Percentiles rank a stretch among this genome's conserved stretches.
These are phyloP conservation scores for Chaetomium globosum DNA, from an alignment of 2,329 filamentous ascomycete species.

Conservation along the genomic window DNA sequence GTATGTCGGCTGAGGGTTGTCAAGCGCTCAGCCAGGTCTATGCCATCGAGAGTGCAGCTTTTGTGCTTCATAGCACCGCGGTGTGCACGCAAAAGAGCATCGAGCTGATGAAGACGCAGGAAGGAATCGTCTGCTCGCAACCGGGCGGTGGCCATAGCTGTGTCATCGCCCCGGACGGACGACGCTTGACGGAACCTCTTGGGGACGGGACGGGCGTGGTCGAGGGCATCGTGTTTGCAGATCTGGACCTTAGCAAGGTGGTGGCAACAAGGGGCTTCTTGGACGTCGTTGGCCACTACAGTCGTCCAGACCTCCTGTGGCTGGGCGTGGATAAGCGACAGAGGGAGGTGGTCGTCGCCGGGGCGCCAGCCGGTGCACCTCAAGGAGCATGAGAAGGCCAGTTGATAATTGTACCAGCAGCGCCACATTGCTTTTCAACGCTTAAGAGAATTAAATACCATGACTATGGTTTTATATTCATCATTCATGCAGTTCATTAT, in stretches of 20 bases:
- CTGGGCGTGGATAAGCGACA: conserved; percentile 42
- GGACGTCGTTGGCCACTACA: conserved; percentile 55
- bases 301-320: conserved; percentile 55
- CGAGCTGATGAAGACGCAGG: conserved; percentile 46
- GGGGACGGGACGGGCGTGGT: conserved; percentile 30
- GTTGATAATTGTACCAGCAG: background rate
- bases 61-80: conserved; percentile 56
- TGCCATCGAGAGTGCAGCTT: conserved; percentile 58
- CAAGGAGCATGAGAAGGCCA: background rate
- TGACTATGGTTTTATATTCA: background rate
- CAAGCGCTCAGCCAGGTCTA: conserved; percentile 55
- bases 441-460: background rate
- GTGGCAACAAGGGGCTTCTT: conserved; percentile 48
- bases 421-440: background rate
- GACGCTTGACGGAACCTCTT: conserved; percentile 29
- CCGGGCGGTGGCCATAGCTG: conserved; percentile 35
- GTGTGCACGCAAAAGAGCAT: conserved; percentile 52
- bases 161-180: conserved; percentile 35
- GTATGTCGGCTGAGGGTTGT: conserved; percentile 43
- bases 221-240: conserved; percentile 45
- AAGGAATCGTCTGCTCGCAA: conserved; percentile 45
- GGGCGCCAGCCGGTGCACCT: background rate
- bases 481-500: background rate
- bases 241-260: conserved; percentile 43
- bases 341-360: conserved; percentile 27